Evolutionary conservation across 2,329 filamentous ascomycete species (phyloP).

Genomic region (Colletotrichum lini): DNA sequence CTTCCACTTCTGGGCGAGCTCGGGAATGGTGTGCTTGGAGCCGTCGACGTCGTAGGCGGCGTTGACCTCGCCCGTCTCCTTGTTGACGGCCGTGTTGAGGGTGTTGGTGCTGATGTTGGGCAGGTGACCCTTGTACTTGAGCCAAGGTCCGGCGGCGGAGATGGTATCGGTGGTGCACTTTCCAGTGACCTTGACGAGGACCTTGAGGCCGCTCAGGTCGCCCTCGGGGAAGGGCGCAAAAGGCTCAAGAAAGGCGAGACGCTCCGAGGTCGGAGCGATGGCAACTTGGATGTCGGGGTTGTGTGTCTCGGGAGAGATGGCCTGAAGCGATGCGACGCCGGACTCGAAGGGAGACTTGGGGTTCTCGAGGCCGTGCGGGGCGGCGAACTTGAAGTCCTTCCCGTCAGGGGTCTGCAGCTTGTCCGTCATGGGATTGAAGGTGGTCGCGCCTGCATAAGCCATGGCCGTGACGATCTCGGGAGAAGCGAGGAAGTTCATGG

Average conservation of each 20-base stretch:
- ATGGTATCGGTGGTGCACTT: slow-evolving; percentile 99
- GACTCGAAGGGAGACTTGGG: slow-evolving; percentile 78
- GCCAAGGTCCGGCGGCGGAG: slow-evolving; percentile 95
- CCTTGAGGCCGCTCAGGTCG: slow-evolving; percentile 83
- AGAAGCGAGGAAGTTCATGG: slow-evolving; percentile 99
- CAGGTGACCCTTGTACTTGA: slow-evolving; percentile 99
- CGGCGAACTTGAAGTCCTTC: slow-evolving; percentile 85
- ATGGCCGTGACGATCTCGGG: slow-evolving; percentile 98
- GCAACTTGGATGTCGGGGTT: slow-evolving; percentile 75
- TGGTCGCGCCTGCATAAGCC: slow-evolving; percentile 91
- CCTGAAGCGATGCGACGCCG: slow-evolving; percentile 82
- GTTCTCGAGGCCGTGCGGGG: slow-evolving; percentile 79
- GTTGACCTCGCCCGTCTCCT: slow-evolving; percentile 93
- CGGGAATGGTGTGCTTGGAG: slow-evolving; percentile 82
- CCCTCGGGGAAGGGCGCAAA: slow-evolving; percentile 85
- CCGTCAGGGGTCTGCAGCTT: slow-evolving; percentile 84
- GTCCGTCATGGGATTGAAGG: slow-evolving; percentile 97
- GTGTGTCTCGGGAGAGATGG: slow-evolving; percentile 76
- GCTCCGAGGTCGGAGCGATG: slow-evolving; percentile 89
- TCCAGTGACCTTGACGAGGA: slow-evolving; percentile 95
- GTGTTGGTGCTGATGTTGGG: slow-evolving; percentile 99
- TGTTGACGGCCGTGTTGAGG: slow-evolving; percentile 94
- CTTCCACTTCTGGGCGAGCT: slow-evolving; percentile 89
- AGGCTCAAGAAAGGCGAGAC: slow-evolving; percentile 91
- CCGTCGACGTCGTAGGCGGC: slow-evolving; percentile 90